Conservation (phyloP, 2,329 filamentous ascomycete species). For the Trichoderma semiorbis region DNA sequence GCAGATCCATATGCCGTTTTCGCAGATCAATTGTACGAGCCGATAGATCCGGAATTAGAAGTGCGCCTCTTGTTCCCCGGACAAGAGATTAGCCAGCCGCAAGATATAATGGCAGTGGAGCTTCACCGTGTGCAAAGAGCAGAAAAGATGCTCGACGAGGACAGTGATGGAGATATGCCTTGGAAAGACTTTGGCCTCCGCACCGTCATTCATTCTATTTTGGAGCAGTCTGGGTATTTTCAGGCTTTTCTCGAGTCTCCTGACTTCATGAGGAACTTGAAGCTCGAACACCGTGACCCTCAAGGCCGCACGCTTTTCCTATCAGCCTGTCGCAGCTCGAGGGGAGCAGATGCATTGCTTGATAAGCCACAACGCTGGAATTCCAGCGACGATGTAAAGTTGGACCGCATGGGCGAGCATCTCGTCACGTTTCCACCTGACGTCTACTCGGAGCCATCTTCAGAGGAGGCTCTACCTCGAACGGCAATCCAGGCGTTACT, state of each 20-base stretch:
- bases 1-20: not conserved
- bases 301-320: conserved; percentile 2
- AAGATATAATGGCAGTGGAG: not conserved
- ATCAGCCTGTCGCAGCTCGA: not conserved
- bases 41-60: not conserved
- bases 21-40: not conserved
- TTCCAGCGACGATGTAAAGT: not conserved
- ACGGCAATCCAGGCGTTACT: not conserved
- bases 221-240: not conserved
- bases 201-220: not conserved
- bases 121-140: not conserved
- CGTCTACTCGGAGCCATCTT: not conserved
- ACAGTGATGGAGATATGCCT: not conserved
- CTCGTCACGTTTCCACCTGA: not conserved
- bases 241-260: not conserved
- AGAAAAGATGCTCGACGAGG: not conserved
- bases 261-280: not conserved
- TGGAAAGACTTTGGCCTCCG: not conserved
- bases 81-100: not conserved
- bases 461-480: not conserved
- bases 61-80: not conserved
- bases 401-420: not conserved
- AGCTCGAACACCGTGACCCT: not conserved
- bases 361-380: not conserved
- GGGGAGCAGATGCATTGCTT: not conserved